Evolutionary conservation across 371 early-diverging fungal species (phyloP), one percentile per base, ranked within the genome.

Genomic region (Actinomucor elegans): DNA sequence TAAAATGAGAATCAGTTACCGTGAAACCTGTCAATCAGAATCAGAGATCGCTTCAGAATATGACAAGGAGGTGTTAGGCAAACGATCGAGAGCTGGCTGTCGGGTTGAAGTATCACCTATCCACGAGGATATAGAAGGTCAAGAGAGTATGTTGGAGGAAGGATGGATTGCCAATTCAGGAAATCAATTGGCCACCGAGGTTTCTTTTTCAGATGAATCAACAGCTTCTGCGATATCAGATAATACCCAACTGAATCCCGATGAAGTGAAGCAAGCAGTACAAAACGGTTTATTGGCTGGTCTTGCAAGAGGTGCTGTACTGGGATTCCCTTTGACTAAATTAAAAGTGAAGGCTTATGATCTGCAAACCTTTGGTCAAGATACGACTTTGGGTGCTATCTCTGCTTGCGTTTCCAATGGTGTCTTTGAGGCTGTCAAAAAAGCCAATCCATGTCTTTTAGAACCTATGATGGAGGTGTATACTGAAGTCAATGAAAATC

Each of bases 401-500:
- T 66, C 85, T 4, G 75, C 87, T 0, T 82, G 87, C 52, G 87
- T 85, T 5, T 68, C 81, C 5, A 78, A 83, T 10, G 85, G 84
- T 14, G 71, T 89, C 7, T 72, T 64, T 17, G 73, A 81, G 26
- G 90, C 89, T 5, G 58, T 91, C 36, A 62, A 69, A 5, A 64
- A 67, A 26, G 80, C 83, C n/a, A 34, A 41, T 6, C 81, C 87
- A 8, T 77, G 73, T 24, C 58, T 97, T 38, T 67, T 94, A 3
- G 94, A 97, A 58, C 98, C 98, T 9, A 80, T 94, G 59, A 95
- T 96, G 89, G 78, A 84, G 35, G 85, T 94, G 0, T 60, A 68
- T 10, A 81, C 96, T 5, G 71, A 78, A 31, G 86, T 92, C 9
- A 84, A 89, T 1, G 89, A 85, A 45, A 66, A 78, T 24, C 74